phyloP scores from a whole-genome alignment of 257 asterid species.

The Capsicum rhomboideum region DNA sequence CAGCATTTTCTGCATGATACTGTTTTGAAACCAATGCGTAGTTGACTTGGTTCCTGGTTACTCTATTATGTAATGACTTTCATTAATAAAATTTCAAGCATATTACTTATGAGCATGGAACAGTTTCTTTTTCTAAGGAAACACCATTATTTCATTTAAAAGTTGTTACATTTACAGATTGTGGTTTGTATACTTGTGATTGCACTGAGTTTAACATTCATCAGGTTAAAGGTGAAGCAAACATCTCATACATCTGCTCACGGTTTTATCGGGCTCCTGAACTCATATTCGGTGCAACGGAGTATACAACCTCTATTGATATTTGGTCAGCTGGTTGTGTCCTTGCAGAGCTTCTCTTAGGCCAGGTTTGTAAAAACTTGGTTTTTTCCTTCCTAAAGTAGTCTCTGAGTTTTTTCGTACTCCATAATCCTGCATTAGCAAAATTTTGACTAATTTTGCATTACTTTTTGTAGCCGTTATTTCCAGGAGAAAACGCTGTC shows the following conservation, averaged over 20 bases:
- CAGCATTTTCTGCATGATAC: too few relatives aligned
- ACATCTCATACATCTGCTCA: slow-evolving; percentile 93
- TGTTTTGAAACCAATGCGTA: too few relatives aligned
- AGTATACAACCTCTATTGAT: slow-evolving; percentile 83
- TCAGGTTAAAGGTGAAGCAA: slow-evolving; percentile 86
- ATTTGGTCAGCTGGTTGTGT: slow-evolving; percentile 99
- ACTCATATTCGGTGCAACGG: slow-evolving; percentile 95
- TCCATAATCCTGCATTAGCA: background rate
- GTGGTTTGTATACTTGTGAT: background rate
- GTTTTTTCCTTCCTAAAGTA: background rate
- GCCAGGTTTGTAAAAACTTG: slow-evolving; percentile 48
- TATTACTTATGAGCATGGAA: background rate
- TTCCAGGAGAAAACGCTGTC: slow-evolving; percentile 96
- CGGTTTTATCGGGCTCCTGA: slow-evolving; percentile 97
- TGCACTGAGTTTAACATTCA: background rate
- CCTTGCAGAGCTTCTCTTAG: slow-evolving; percentile 88
- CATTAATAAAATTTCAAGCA: too few relatives aligned
- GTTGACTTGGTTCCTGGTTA: too few relatives aligned
- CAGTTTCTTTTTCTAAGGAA: background rate
- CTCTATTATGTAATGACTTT: too few relatives aligned
- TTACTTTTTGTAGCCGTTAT: slow-evolving; percentile 53
- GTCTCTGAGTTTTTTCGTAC: background rate
- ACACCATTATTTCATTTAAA: background rate
- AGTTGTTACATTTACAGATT: background rate
- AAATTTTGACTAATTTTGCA: slow-evolving; percentile 1